These are phyloP conservation scores for Lunularia cruciata DNA, from an alignment of 225 moss, liverwort and hornwort species.

Conservation along the genomic window DNA sequence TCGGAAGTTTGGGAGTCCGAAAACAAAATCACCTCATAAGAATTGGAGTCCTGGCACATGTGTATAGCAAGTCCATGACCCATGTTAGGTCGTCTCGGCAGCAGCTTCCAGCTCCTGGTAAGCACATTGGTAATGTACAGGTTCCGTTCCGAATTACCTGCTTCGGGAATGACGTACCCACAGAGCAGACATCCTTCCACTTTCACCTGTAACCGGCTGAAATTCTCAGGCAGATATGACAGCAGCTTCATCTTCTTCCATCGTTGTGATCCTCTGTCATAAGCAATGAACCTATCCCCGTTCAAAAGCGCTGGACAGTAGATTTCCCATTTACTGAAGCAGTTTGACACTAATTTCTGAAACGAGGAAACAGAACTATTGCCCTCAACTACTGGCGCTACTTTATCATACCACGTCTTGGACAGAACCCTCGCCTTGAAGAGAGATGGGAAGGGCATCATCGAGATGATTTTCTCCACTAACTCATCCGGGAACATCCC, in stretches of 20 bases:
- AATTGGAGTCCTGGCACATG: constrained; percentile 18
- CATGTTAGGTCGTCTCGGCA: constrained; percentile 32
- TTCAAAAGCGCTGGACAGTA: constrained; percentile 39
- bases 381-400: constrained; percentile 25
- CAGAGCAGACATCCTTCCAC: constrained; percentile 36
- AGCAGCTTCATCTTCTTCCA: constrained; percentile 35
- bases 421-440: constrained; percentile 40
- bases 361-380: constrained; percentile 22
- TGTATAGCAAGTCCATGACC: constrained; percentile 29
- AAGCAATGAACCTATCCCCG: constrained; percentile 32
- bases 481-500: constrained; percentile 32
- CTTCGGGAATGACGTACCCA: constrained; percentile 30
- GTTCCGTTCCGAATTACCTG: constrained; percentile 27
- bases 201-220: constrained; percentile 21
- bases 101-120: constrained; percentile 36
- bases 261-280: constrained; percentile 6
- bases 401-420: constrained; percentile 36
- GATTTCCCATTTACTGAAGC: constrained; percentile 27
- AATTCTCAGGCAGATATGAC: constrained; percentile 27
- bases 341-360: constrained; percentile 25
- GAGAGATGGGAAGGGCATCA: constrained; percentile 39
- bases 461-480: constrained; percentile 35
- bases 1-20: constrained; percentile 12
- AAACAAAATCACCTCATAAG: constrained; percentile 36
- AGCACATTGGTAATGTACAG: constrained; percentile 37